Evolutionary conservation across 306 rosid genomes (phyloP).

Genomic region (Astragalus membranaceus): DNA sequence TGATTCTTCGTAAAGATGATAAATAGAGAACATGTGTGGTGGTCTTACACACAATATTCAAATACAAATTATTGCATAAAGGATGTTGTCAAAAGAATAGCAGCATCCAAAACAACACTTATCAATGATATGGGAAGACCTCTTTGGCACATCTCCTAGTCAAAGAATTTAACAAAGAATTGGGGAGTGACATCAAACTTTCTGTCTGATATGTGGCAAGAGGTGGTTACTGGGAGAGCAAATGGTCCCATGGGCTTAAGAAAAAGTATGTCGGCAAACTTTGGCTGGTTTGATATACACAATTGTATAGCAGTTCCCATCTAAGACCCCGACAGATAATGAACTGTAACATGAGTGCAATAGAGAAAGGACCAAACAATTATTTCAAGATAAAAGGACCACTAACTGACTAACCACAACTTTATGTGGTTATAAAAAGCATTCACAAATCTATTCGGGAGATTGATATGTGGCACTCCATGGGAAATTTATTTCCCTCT

Average conservation of each 20-base stretch:
- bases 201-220: neutral
- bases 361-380: neutral
- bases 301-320: neutral
- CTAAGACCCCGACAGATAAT: neutral
- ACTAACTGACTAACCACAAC: neutral
- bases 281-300: neutral
- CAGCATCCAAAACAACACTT: neutral
- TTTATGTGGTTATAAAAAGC: neutral
- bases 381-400: constrained; percentile 7
- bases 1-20: no score
- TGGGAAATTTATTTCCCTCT: no score
- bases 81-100: no score
- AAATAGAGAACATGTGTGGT: no score
- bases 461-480: no score
- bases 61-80: no score
- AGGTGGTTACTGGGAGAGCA: neutral
- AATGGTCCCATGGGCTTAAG: neutral
- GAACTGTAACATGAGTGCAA: neutral
- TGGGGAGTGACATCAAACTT: neutral
- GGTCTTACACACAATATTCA: no score
- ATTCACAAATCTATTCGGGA: no score
- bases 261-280: neutral
- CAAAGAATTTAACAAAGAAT: neutral
- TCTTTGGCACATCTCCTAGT: neutral
- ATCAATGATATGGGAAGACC: neutral